Percentiles rank a stretch among this genome's conserved stretches.
Conservation (phyloP, 192 early-diverging fungal genomes). For the Podila verticillata region DNA sequence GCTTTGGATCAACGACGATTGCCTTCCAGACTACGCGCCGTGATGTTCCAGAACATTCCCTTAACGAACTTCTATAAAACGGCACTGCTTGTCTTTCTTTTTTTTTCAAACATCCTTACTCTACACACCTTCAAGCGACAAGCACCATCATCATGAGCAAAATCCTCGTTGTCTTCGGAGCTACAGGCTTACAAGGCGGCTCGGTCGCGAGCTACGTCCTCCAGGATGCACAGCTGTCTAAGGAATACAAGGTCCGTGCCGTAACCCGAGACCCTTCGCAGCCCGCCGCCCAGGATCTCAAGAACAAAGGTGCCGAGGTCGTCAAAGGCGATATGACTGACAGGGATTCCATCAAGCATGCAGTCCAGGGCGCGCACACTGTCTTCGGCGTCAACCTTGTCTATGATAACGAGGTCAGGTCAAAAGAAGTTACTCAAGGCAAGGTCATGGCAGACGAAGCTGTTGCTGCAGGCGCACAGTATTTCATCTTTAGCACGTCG, state of each 20-base stretch:
- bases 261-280: slow-evolving; percentile 18
- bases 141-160: slow-evolving; percentile 18
- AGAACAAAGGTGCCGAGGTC: slow-evolving; percentile 21
- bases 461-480: slow-evolving; percentile 10
- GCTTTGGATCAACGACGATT: no score
- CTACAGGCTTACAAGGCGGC: slow-evolving; percentile 27
- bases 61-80: no score
- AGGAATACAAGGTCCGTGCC: slow-evolving; percentile 17
- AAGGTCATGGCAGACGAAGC: slow-evolving; percentile 16
- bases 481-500: slow-evolving; percentile 19
- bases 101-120: no score
- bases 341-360: slow-evolving; percentile 19
- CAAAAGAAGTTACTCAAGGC: slow-evolving; percentile 12
- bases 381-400: slow-evolving; percentile 23
- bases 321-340: slow-evolving; percentile 20
- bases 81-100: no score
- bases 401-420: neutral
- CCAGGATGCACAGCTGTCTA: slow-evolving; percentile 14
- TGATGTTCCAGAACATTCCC: no score
- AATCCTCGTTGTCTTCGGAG: slow-evolving; percentile 30
- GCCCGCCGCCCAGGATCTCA: slow-evolving; percentile 12
- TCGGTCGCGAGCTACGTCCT: slow-evolving; percentile 20
- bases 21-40: no score
- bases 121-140: no score
- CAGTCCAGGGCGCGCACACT: slow-evolving; percentile 28